These are phyloP conservation scores for Boletus mariae DNA, from an alignment of 1,284 basidiomycete genomes.

Conservation along the genomic window DNA sequence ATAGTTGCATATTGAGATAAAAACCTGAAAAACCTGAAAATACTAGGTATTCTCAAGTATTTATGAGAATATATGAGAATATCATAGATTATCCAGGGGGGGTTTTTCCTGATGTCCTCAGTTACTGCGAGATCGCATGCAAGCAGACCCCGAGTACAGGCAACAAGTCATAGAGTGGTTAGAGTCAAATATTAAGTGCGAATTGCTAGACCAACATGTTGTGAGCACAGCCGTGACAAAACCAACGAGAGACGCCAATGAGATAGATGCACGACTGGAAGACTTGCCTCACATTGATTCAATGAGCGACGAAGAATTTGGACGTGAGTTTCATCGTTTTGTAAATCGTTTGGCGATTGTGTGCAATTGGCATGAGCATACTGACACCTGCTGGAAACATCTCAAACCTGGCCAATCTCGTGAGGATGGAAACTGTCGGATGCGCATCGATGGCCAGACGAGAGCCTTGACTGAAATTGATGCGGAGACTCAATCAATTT, in stretches of 20 bases:
- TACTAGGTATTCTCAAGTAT: too few species aligned
- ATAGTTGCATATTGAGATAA: too few species aligned
- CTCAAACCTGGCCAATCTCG: background rate
- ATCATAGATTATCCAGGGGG: too few species aligned
- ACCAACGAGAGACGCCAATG: too few species aligned
- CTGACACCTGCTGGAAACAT: background rate
- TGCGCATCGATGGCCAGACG: background rate
- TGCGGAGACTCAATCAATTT: background rate
- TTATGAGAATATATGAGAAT: too few species aligned
- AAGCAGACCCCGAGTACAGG: fast-evolving
- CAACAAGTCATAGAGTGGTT: background rate
- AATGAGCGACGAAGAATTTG: background rate
- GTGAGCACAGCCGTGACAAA: background rate
- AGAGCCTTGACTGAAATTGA: background rate
- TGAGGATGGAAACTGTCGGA: background rate
- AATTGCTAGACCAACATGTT: background rate
- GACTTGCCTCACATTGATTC: background rate
- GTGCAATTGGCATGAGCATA: background rate
- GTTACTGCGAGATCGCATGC: background rate
- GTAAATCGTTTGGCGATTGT: background rate
- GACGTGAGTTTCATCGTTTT: background rate
- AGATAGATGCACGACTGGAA: background rate
- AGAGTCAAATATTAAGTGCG: background rate
- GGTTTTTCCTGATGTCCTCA: background rate
- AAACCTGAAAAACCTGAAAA: too few species aligned